Evolutionary conservation across 1,284 basidiomycete species (phyloP).

Genomic region (Phenoliferia sp.): DNA sequence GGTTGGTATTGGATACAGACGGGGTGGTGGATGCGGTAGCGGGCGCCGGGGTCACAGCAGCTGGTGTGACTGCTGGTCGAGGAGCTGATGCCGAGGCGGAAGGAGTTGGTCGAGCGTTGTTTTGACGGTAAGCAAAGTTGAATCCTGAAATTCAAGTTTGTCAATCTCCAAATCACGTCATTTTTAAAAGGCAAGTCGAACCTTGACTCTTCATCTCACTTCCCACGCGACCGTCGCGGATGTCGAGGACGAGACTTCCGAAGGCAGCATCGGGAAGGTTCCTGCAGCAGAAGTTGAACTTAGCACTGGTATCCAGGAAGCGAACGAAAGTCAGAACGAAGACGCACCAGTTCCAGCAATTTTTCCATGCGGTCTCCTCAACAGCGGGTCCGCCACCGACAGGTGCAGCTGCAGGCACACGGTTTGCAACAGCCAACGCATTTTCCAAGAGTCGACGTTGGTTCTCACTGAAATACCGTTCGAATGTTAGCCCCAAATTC

Average conservation of each 20-base stretch:
- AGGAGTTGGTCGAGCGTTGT: not conserved
- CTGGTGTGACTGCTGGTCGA: not conserved
- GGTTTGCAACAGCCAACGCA: slow-evolving; percentile 76
- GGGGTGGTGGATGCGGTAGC: slow-evolving; percentile 3
- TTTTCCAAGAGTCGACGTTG: slow-evolving; percentile 87
- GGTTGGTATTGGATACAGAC: not conserved
- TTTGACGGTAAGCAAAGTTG: slow-evolving; percentile 82
- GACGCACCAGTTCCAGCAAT: slow-evolving; percentile 88
- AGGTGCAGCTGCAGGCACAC: slow-evolving; percentile 61
- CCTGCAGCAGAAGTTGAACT: slow-evolving; percentile 31
- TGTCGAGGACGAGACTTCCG: slow-evolving; percentile 78
- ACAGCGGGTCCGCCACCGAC: slow-evolving; percentile 46
- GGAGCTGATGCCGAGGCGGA: not conserved
- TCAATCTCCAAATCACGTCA: slow-evolving; percentile 1
- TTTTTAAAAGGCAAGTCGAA: slow-evolving; percentile 39
- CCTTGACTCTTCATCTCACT: slow-evolving; percentile 90
- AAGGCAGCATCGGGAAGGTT: slow-evolving; percentile 76
- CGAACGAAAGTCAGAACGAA: not conserved
- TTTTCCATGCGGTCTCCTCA: slow-evolving; percentile 92
- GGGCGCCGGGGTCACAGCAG: not conserved
- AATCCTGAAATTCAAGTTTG: slow-evolving; percentile 57
- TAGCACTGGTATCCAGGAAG: slow-evolving; percentile 13
- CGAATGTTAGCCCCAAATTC: not conserved
- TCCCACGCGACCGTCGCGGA: slow-evolving; percentile 85
- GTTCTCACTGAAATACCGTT: slow-evolving; percentile 52